Evolutionary conservation across 176 grass and related monocot species (phyloP), one percentile per base, ranked within the genome.

Genomic region (Avena eriantha): DNA sequence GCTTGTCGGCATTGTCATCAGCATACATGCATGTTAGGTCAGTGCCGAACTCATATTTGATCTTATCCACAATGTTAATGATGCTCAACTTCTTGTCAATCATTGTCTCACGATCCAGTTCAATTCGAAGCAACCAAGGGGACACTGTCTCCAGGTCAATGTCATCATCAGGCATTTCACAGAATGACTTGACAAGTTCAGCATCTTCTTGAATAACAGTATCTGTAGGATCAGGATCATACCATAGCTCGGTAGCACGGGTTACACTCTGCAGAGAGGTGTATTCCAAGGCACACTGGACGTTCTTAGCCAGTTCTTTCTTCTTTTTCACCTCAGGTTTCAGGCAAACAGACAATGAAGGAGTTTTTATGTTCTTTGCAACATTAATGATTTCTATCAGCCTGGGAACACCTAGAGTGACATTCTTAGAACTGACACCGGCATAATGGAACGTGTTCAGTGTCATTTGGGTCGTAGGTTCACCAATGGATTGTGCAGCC

Each of bases 371-470:
- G 83, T 95, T 98, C 88, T 98, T 98, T 76, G 96, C 93, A 73
- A 95, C 91, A 75, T 98, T 98, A 81, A 94, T 98, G 88, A 98
- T 98, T 78, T 98, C 93, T 51, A 90, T 93, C 83, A 98, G 76
- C 87, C 96, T 88, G 35, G 96, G 96, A 86, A 98, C 96, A 59
- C 96, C 91, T 92, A 98, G 96, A 74, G 96, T 98, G 24, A 95
- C 96, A 79, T 98, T 98, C 91, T 98, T 98, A 46, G 93, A 93
- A 80, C 96, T 98, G 39, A 98, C 96, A 98, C 96, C 91, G 88
- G 93, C 96, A 95, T 95, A 98, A 68, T 98, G 96, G 84, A 98
- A 98, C 39, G 90, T 98, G 82, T 98, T 95, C 49, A 92, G 73
- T 12, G 95, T 95, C 95, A 98, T 98, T 79, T 98, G 95, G 60